These are phyloP conservation scores for Millerozyma acaciae DNA, from an alignment of 805 yeast genomes.

Conservation along the genomic window DNA sequence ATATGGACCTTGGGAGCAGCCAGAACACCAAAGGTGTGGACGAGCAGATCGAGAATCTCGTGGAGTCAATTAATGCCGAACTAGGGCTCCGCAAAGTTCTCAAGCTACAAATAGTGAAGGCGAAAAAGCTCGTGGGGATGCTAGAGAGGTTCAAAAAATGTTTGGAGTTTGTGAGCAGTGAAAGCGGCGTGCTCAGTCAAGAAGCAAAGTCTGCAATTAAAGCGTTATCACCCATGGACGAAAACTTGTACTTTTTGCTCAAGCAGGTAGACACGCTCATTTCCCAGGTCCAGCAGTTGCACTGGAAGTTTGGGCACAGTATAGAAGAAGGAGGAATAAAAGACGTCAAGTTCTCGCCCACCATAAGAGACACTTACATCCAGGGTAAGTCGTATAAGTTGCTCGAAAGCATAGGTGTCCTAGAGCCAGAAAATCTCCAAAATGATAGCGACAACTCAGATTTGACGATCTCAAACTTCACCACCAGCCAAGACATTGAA, in stretches of 20 bases:
- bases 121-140: conserved; percentile 29
- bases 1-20: conserved; percentile 27
- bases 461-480: conserved; percentile 2
- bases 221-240: conserved; percentile 43
- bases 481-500: conserved; percentile 5
- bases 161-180: conserved; percentile 23
- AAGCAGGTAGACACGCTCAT: conserved; percentile 41
- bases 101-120: conserved; percentile 35
- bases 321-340: conserved; percentile 17
- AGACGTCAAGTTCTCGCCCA: conserved; percentile 24
- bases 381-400: conserved; percentile 35
- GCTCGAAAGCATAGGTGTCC: conserved; percentile 21
- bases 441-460: neutral
- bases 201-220: conserved; percentile 24
- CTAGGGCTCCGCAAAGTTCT: conserved; percentile 40
- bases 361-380: conserved; percentile 37
- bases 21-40: conserved; percentile 19
- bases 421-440: conserved; percentile 5
- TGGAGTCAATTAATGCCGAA: conserved; percentile 41
- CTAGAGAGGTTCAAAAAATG: conserved; percentile 29
- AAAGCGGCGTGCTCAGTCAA: conserved; percentile 15
- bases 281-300: conserved; percentile 22
- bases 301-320: conserved; percentile 21
- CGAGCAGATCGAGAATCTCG: conserved; percentile 25
- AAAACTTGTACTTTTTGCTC: conserved; percentile 42